phyloP scores from a whole-genome alignment of 352 stramenopile genomes.

The Pythium volutum region DNA sequence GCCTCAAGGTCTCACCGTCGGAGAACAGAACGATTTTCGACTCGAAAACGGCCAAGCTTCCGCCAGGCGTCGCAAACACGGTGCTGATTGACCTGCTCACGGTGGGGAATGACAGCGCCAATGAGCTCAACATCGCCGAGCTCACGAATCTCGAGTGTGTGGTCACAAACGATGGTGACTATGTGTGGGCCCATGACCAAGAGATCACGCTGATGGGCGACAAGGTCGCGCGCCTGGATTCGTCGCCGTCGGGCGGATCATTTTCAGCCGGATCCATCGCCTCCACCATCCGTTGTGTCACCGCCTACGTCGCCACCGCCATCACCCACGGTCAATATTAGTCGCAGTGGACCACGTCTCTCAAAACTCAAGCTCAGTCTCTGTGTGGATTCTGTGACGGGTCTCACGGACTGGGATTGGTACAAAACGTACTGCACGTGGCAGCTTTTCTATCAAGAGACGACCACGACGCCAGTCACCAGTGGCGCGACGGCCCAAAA shows the following conservation, averaged over 20 bases:
- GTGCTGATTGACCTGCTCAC: constrained; percentile 16
- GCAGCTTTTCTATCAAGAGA: constrained; percentile 9
- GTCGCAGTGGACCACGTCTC: not conserved
- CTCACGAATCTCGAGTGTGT: constrained; percentile 15
- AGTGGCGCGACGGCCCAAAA: constrained; percentile 2
- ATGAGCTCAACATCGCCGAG: constrained; percentile 10
- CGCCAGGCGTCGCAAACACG: not conserved
- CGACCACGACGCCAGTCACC: not conserved
- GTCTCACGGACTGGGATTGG: constrained; percentile 16
- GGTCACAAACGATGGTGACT: constrained; percentile 10
- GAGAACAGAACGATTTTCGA: not conserved
- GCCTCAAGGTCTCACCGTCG: constrained; percentile 1
- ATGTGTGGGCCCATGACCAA: constrained; percentile 6
- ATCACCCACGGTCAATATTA: not conserved
- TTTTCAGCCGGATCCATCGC: not conserved
- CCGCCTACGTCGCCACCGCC: not conserved
- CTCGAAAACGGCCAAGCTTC: not conserved
- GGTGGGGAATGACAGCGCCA: not conserved
- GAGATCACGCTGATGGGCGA: constrained; percentile 9
- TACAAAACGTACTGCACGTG: constrained; percentile 22
- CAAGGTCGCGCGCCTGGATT: constrained; percentile 3
- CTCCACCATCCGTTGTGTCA: not conserved
- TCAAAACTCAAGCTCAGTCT: not conserved
- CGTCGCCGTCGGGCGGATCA: not conserved
- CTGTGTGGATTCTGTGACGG: not conserved